Evolutionary conservation across 441 rosid genomes (phyloP).

Genomic region (Populus trichocarpa): DNA sequence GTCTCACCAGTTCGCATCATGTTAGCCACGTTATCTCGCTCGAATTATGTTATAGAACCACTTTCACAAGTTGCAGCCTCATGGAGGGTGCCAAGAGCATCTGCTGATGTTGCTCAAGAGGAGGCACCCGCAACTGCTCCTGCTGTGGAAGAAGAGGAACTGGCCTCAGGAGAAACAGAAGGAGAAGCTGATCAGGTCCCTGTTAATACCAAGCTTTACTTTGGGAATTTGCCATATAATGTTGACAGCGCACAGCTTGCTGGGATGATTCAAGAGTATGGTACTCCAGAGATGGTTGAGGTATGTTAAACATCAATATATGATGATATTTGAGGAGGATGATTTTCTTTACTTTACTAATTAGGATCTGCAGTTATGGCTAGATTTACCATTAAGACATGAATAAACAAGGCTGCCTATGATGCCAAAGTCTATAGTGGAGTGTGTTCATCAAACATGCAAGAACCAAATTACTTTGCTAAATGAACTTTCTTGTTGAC

Average conservation of each 20-base stretch:
- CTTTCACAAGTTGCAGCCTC: slow-evolving; percentile 15
- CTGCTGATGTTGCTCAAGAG: slow-evolving; percentile 50
- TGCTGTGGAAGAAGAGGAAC: slow-evolving; percentile 17
- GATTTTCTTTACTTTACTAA: not conserved
- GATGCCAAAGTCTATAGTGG: not conserved
- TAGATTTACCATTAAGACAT: not conserved
- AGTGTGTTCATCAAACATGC: not conserved
- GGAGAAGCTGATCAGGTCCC: slow-evolving; percentile 1
- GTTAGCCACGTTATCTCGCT: slow-evolving; percentile 12
- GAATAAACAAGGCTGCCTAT: not conserved
- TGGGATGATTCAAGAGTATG: slow-evolving; percentile 72
- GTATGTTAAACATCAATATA: slow-evolving; percentile 19
- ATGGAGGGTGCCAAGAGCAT: slow-evolving; percentile 34
- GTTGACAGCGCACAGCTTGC: slow-evolving; percentile 90
- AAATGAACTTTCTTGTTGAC: not conserved
- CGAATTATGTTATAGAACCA: slow-evolving; percentile 20
- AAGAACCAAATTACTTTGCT: not conserved
- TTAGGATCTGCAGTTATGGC: not conserved
- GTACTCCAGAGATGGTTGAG: slow-evolving; percentile 77
- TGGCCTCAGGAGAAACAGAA: slow-evolving; percentile 18
- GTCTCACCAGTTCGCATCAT: slow-evolving; percentile 12
- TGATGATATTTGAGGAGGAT: not conserved
- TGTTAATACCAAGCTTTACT: slow-evolving; percentile 74
- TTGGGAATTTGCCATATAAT: slow-evolving; percentile 86
- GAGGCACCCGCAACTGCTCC: slow-evolving; percentile 36